These are phyloP conservation scores for Suillus occidentalis DNA, from an alignment of 768 basidiomycete genomes.

Conservation along the genomic window DNA sequence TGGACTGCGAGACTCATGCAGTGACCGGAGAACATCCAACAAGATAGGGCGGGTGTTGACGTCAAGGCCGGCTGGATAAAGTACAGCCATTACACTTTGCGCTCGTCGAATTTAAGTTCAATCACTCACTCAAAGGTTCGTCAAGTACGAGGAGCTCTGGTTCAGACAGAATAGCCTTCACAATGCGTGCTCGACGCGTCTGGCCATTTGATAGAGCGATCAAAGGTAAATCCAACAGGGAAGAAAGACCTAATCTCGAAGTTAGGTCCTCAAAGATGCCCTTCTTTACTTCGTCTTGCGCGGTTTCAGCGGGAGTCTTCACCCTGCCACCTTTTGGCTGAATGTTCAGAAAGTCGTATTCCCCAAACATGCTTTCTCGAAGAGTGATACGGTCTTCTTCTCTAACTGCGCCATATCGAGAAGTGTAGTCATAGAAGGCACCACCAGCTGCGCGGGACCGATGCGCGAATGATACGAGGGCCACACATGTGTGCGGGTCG, in stretches of 20 bases:
- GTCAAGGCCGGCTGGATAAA: constrained; percentile 74
- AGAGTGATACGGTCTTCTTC: constrained; percentile 84
- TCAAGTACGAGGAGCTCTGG: constrained; percentile 85
- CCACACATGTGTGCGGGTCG: constrained; percentile 52
- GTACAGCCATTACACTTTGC: background rate
- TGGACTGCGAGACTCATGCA: constrained; percentile 51
- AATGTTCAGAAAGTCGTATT: constrained; percentile 39
- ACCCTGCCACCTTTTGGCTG: constrained; percentile 21
- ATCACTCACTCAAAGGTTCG: constrained; percentile 78
- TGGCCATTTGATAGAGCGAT: constrained; percentile 92
- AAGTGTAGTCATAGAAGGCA: constrained; percentile 90
- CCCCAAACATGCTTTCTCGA: constrained; percentile 65
- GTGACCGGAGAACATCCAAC: constrained; percentile 49
- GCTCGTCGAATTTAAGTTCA: background rate
- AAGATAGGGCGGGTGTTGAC: constrained; percentile 55
- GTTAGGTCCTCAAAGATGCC: constrained; percentile 54
- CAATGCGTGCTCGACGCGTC: constrained; percentile 81
- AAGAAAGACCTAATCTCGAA: constrained; percentile 52
- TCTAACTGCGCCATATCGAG: constrained; percentile 84
- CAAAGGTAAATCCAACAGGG: constrained; percentile 78
- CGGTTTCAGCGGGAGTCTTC: constrained; percentile 25
- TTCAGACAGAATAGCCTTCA: constrained; percentile 66
- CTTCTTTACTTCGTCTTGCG: constrained; percentile 27
- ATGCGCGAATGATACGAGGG: constrained; percentile 68
- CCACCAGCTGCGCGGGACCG: constrained; percentile 55